Base-by-base conservation (phyloP, 371 early-diverging fungal genomes). In the Saksenaea oblongispora region DNA sequence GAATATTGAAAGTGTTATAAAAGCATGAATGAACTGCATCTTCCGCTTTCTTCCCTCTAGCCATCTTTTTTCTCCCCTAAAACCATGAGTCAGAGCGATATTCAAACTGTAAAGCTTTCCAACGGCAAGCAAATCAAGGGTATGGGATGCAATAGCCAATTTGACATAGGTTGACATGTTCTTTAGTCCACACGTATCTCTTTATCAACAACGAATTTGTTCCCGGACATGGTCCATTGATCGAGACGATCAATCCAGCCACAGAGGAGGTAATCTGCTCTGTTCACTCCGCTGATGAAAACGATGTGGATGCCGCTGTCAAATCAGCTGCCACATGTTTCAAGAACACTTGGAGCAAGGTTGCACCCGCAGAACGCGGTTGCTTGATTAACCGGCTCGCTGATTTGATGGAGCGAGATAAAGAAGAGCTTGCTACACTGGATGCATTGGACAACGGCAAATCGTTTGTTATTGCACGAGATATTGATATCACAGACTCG, bases 381-480 rank as follows among this genome's bases (percentile, higher is more conserved):
- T 71, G 70, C 26, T 56, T 79, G 44, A 68, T 64, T 56, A 62
- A 88, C 53, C 84, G 85, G 36, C 81, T 95, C 61, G 94, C 94
- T 9, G 83, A 88, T 31, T 75, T 89, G 11, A 83, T 96, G 58
- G 92, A 93, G 63, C 76, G 84, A 31, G 84, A 93, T 72, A 74
- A 75, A 28, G 83, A 84, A 18, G 79, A 84, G 13, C 66, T 96
- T 31, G 95, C 95, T 37, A 78, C 77, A 5, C 71, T 95, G 36
- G 97, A 96, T 73, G 89, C 93, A 53, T 67, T 87, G 28, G 91
- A 95, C 71, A 92, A 90, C 27, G 97, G 97, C 15, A 96, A 96
- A 72, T 80, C 93, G 1, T 78, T 91, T 56, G 59, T 60, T n/a
- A 76, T 86, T 53, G 87, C 90, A 54, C 70, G 75, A 51, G 84